Conservation (phyloP, 2,329 filamentous ascomycete genomes). For the Trichoderma koningii region DNA sequence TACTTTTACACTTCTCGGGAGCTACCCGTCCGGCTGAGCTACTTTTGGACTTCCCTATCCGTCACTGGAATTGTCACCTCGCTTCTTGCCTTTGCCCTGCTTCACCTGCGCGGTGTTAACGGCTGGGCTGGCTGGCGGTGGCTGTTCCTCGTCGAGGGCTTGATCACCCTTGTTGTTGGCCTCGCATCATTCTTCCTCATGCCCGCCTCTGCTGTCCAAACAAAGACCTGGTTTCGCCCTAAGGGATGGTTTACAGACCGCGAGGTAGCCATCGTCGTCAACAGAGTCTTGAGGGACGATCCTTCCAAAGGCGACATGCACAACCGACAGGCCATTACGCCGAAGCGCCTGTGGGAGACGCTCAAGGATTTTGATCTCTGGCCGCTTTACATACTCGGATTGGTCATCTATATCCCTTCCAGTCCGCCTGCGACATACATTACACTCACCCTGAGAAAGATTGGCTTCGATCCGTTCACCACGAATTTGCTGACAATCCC, state of each 20-base stretch:
- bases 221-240: slow-evolving; percentile 18
- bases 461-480: slow-evolving; percentile 23
- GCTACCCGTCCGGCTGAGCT: slow-evolving; percentile 11
- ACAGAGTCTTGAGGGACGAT: slow-evolving; percentile 16
- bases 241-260: slow-evolving; percentile 22
- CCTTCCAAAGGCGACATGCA: slow-evolving; percentile 22
- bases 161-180: slow-evolving; percentile 12
- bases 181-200: slow-evolving; percentile 19
- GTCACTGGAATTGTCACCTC: slow-evolving; percentile 13
- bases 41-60: slow-evolving; percentile 21
- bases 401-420: slow-evolving; percentile 5
- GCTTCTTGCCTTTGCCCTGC: slow-evolving; percentile 1
- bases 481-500: slow-evolving; percentile 17
- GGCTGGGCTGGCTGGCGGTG: slow-evolving; percentile 19
- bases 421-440: slow-evolving; percentile 19
- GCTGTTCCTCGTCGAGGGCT: slow-evolving; percentile 15
- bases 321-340: slow-evolving; percentile 15
- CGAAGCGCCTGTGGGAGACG: slow-evolving; percentile 9
- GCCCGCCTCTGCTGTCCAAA: slow-evolving; percentile 16
- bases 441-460: slow-evolving; percentile 16
- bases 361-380: slow-evolving; percentile 19
- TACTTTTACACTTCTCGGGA: slow-evolving; percentile 20
- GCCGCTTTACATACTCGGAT: slow-evolving; percentile 16
- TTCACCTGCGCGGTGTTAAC: slow-evolving; percentile 12
- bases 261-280: slow-evolving; percentile 14